Evolutionary conservation across 2,329 filamentous ascomycete genomes (phyloP).

Genomic region (Blumeria graminis): DNA sequence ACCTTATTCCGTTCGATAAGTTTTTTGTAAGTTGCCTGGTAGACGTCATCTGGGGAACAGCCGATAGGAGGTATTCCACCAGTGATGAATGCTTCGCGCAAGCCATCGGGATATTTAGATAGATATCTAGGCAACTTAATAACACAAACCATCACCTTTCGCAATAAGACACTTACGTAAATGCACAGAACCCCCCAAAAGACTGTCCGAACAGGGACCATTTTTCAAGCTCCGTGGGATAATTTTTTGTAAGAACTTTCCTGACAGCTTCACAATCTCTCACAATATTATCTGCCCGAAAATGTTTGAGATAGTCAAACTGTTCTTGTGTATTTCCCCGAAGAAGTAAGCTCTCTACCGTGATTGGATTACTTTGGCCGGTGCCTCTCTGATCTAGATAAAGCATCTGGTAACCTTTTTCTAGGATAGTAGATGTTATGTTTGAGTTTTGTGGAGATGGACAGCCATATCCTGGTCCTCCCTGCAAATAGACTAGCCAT

Average conservation of each 20-base stretch:
- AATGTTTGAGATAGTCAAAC: slow-evolving; percentile 57
- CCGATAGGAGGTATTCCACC: slow-evolving; percentile 65
- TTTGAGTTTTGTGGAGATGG: slow-evolving; percentile 47
- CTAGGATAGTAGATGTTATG: slow-evolving; percentile 46
- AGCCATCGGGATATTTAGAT: slow-evolving; percentile 50
- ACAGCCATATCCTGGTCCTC: slow-evolving; percentile 64
- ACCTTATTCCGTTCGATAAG: slow-evolving; percentile 40
- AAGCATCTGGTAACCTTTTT: slow-evolving; percentile 63
- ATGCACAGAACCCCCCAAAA: slow-evolving; percentile 69
- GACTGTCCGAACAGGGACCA: slow-evolving; percentile 82
- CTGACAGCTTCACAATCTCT: slow-evolving; percentile 73
- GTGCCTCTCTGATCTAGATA: slow-evolving; percentile 83
- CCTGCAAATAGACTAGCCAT: slow-evolving; percentile 54
- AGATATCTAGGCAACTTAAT: slow-evolving; percentile 19
- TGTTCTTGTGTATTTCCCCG: slow-evolving; percentile 42
- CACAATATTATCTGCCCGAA: slow-evolving; percentile 78
- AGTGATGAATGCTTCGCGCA: slow-evolving; percentile 64
- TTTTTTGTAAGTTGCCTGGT: slow-evolving; percentile 44
- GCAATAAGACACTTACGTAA: slow-evolving; percentile 34
- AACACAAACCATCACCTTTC: neutral
- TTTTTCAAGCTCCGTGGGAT: slow-evolving; percentile 42
- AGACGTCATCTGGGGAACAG: slow-evolving; percentile 48
- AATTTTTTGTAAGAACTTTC: slow-evolving; percentile 44
- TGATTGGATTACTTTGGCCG: slow-evolving; percentile 60
- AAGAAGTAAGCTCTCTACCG: slow-evolving; percentile 42